phyloP scores from a whole-genome alignment of 495 filamentous ascomycete genomes.

The Choiromyces venosus region DNA sequence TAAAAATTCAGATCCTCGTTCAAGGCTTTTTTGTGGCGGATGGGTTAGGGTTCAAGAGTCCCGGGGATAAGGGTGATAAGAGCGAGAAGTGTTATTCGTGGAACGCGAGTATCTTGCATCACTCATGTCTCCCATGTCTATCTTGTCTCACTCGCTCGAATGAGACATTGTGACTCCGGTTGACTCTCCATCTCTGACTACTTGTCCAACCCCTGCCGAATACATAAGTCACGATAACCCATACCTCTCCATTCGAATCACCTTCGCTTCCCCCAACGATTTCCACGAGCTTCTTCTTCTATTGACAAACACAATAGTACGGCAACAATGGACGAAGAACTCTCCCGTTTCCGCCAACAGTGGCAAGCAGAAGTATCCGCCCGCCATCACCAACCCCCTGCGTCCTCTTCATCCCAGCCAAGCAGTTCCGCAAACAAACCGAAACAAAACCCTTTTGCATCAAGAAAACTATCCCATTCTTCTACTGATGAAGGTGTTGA shows the following conservation, averaged over 20 bases:
- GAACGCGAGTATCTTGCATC: neutral
- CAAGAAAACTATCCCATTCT: conserved; percentile 23
- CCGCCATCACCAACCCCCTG: conserved; percentile 43
- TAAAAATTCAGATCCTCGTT: neutral
- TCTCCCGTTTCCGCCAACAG: conserved; percentile 72
- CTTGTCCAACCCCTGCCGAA: neutral
- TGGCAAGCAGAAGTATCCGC: conserved; percentile 76
- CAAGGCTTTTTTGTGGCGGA: neutral
- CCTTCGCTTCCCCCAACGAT: neutral
- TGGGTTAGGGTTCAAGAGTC: neutral
- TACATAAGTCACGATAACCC: neutral
- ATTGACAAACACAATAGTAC: neutral
- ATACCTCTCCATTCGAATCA: neutral
- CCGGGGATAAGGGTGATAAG: neutral
- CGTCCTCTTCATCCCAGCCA: conserved; percentile 3
- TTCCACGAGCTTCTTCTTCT: neutral
- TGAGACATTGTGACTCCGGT: neutral
- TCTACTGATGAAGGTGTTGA: neutral
- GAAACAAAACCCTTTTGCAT: conserved; percentile 7
- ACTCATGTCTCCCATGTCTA: neutral
- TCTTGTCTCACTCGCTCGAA: neutral
- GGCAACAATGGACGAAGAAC: conserved; percentile 57
- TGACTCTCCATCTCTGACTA: neutral
- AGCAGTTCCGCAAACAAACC: conserved; percentile 6
- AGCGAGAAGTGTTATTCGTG: neutral